phyloP scores from a whole-genome alignment of 169 alveolate species.

The Plasmodium cynomolgi region DNA sequence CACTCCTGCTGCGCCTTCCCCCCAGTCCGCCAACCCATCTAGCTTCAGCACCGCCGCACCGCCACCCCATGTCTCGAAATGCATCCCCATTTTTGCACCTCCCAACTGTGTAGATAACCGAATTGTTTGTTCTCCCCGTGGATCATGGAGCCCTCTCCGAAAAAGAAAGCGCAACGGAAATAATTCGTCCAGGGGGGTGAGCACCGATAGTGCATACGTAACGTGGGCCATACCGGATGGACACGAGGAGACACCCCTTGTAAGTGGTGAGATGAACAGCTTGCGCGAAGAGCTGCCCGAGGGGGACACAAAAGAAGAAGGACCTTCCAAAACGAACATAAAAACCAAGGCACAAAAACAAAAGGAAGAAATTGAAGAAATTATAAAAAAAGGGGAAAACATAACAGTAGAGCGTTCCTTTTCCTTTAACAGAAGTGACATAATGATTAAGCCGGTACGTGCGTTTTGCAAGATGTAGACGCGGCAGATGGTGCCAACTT shows the following conservation, averaged over 20 bases:
- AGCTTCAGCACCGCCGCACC: background rate
- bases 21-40: background rate
- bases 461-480: background rate
- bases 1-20: background rate
- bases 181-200: background rate
- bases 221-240: background rate
- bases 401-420: conserved; percentile 55
- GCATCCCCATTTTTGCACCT: background rate
- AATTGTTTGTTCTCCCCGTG: background rate
- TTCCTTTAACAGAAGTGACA: conserved; percentile 22
- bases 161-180: background rate
- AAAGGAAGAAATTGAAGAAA: conserved; percentile 49
- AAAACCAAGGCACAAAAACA: conserved; percentile 7
- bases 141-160: background rate
- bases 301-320: background rate
- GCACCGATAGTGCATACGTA: background rate
- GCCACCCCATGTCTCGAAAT: background rate
- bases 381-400: conserved; percentile 36
- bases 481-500: background rate
- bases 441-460: conserved; percentile 60
- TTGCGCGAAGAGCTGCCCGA: background rate
- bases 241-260: background rate
- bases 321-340: background rate
- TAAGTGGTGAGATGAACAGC: background rate
- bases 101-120: background rate